Base-by-base conservation (phyloP, 352 stramenopile genomes). In the Aphanomyces euteiches region DNA sequence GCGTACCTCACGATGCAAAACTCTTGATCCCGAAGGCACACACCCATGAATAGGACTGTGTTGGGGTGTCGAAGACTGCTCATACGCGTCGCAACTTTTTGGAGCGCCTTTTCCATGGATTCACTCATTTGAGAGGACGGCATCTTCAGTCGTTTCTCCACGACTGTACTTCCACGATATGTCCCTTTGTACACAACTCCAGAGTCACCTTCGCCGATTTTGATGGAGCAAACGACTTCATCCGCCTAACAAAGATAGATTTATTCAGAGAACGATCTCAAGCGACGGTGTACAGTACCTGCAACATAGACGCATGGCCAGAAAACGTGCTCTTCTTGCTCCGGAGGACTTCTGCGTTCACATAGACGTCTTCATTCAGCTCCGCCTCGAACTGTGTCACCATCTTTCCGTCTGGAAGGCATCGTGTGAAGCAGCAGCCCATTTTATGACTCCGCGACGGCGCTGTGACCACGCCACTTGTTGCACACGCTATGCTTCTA, bases 41-140 rank as follows among this genome's bases (percentile, higher is more conserved):
- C 96, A 47, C 96, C 96, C 92, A 99, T 98, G 77, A 98, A 99
- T 21, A 99, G 82, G 72, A 98, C 97, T 34, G 98, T 98, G 79
- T 99, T 99, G 3, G 97, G 97, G 80, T 99, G 97, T n/a, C 96
- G 82, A 73, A 99, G 85, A 54, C 84, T 91, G 59, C 87, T 87
- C 85, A 95, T 95, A 56, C 87, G 82, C 40, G 84, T 84, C 56
- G 86, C 87, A 59, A 93, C 85, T 38, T 90, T 76, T 70, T 93
- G 79, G n/a, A 95, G 79, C 66, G 89, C 82, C 77, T 84, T 90
- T 74, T 93, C 85, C 40, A 95, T 88, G 45, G 83, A 79, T 69
- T 95, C 84, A 19, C 78, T 75, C 2, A 79, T 75, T 58, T 91
- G 90, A 36, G 8, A 6, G 7, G 76, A 69, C 41, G 81, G 79